Percentiles rank a stretch among this genome's conserved stretches.
Evolutionary conservation across 306 rosid species (phyloP).

Genomic region (Lagenaria siceraria): DNA sequence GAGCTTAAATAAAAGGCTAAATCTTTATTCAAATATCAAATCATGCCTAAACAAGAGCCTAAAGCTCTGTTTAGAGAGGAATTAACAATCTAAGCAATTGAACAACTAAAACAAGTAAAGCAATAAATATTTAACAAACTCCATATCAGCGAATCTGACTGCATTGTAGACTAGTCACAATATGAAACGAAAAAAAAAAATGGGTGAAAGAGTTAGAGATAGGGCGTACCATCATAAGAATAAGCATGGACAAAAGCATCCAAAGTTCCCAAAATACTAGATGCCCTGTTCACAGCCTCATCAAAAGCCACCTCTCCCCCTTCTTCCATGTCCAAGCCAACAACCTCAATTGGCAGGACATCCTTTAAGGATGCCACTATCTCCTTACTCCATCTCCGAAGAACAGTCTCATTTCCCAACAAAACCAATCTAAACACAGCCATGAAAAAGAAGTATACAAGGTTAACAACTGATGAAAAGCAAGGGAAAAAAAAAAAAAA

Average conservation of each 20-base stretch:
- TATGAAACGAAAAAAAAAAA: background rate
- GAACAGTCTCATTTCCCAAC: slow-evolving; percentile 46
- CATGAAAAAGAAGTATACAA: background rate
- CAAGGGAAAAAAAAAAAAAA: too few species aligned
- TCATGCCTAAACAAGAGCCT: background rate
- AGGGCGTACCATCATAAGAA: slow-evolving; percentile 47
- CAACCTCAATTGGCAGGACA: slow-evolving; percentile 28
- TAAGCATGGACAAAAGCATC: slow-evolving; percentile 73
- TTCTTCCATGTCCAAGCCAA: slow-evolving; percentile 49
- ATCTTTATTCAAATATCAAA: too few species aligned
- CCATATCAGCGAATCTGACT: too few species aligned
- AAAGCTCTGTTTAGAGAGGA: too few species aligned
- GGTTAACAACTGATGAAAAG: background rate
- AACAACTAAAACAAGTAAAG: background rate
- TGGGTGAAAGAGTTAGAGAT: background rate
- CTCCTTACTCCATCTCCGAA: slow-evolving; percentile 16
- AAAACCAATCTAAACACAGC: slow-evolving; percentile 45
- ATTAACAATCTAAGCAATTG: background rate
- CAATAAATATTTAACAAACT: background rate
- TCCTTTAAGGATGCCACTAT: slow-evolving; percentile 25
- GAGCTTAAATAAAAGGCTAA: too few species aligned
- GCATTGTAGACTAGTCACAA: background rate
- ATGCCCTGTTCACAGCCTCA: slow-evolving; percentile 54
- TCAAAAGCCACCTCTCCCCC: slow-evolving; percentile 32
- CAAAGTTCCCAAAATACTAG: slow-evolving; percentile 38